Conservation (phyloP, 2,329 filamentous ascomycete genomes). For the Ploettnerulaceae sp. region DNA sequence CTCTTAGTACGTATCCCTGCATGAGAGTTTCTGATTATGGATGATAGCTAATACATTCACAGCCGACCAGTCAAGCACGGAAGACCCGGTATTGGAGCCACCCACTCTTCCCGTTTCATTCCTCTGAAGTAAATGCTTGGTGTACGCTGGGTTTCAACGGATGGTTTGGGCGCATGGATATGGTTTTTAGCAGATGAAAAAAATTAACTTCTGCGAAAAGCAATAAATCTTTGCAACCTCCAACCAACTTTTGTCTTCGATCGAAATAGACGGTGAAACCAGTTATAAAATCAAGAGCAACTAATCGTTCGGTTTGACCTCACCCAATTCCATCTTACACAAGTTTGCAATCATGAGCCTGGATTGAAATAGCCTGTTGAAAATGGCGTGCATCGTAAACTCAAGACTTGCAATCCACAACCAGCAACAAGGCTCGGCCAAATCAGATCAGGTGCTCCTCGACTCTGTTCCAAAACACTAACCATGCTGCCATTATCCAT, state of each 20-base stretch:
- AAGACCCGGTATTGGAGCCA: conserved; percentile 99
- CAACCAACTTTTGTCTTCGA: not conserved
- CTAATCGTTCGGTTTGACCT: too few species aligned
- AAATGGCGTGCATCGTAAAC: too few species aligned
- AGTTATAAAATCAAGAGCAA: not conserved
- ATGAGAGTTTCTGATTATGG: not conserved
- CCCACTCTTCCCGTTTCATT: conserved; percentile 99
- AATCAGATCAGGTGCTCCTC: too few species aligned
- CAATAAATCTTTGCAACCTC: conserved; percentile 19
- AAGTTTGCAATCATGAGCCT: too few species aligned
- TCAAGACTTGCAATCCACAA: too few species aligned
- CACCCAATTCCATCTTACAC: too few species aligned
- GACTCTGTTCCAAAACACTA: too few species aligned
- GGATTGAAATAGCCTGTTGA: too few species aligned
- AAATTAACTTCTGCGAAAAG: conserved; percentile 21
- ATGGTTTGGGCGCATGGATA: conserved; percentile 22
- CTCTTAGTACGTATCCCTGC: conserved; percentile 78
- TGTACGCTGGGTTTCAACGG: conserved; percentile 23
- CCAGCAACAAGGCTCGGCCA: too few species aligned
- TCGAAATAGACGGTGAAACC: not conserved
- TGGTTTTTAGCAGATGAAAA: conserved; percentile 20
- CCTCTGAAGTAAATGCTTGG: conserved; percentile 80
- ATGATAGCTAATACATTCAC: conserved; percentile 45
- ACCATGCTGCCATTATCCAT: too few species aligned
- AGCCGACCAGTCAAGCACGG: conserved; percentile 99